Evolutionary conservation across 2,329 filamentous ascomycete species (phyloP).

Genomic region (Tolypocladium ophioglossoides): DNA sequence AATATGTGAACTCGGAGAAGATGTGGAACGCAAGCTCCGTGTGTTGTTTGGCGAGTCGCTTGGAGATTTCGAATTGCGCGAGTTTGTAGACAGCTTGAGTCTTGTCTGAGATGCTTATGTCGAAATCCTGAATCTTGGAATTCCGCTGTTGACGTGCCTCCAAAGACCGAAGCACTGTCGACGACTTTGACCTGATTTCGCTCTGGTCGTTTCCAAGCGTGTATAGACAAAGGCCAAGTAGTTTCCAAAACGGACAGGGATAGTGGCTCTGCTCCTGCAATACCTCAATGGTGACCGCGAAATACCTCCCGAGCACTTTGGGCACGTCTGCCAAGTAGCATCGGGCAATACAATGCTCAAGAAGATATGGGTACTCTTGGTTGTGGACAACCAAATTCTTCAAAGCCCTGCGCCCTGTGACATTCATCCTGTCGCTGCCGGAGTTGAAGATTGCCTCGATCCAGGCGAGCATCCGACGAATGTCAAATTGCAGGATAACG

Average conservation of each 20-base stretch:
- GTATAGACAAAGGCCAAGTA: slow-evolving; percentile 79
- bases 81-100: slow-evolving; percentile 97
- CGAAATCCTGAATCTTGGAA: slow-evolving; percentile 91
- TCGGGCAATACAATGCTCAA: slow-evolving; percentile 83
- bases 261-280: slow-evolving; percentile 76
- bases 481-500: slow-evolving; percentile 80
- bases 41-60: slow-evolving; percentile 78
- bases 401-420: slow-evolving; percentile 78
- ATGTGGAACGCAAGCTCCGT: slow-evolving; percentile 83
- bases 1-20: slow-evolving; percentile 89
- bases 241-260: slow-evolving; percentile 78
- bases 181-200: slow-evolving; percentile 80
- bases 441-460: slow-evolving; percentile 91
- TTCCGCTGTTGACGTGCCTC: slow-evolving; percentile 70
- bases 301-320: slow-evolving; percentile 90
- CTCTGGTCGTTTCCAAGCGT: slow-evolving; percentile 88
- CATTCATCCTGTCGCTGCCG: slow-evolving; percentile 81
- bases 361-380: slow-evolving; percentile 70
- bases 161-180: slow-evolving; percentile 65
- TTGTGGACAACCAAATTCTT: slow-evolving; percentile 89
- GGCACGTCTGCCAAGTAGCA: slow-evolving; percentile 76
- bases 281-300: slow-evolving; percentile 82
- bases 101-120: slow-evolving; percentile 97
- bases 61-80: slow-evolving; percentile 93
- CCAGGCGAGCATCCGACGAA: slow-evolving; percentile 88